Base-by-base conservation (phyloP, 176 grass and related monocot genomes). In the Oryza meridionalis region DNA sequence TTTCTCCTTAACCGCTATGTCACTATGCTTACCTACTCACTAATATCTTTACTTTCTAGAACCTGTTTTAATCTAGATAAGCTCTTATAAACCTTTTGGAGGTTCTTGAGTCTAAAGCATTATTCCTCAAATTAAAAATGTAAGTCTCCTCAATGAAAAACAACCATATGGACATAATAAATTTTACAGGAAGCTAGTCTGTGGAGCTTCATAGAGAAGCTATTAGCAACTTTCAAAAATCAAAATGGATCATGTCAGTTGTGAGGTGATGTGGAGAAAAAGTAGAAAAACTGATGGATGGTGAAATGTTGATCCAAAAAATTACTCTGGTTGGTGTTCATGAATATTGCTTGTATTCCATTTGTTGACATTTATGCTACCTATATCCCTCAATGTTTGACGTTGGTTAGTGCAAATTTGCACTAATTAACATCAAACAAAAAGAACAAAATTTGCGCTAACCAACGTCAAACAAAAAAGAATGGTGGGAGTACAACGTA, bases 41-140 rank as follows among this genome's bases (percentile, higher is more conserved):
- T 44, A 76, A 81, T 53, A 14, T 70, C 16, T 81, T 77, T 67
- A 15, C 55, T 16, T 85, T 88, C 55, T 26, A 9, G 33, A 16
- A 45, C 58, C 6, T 35, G 77, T 71, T 31, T 50, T 71, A 76
- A 69, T 63, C 35, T 70, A 40, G 38, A 73, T 51, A 72, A 73
- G 37, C 6, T 25, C 59, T 65, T 84, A 44, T 83, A 62, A 32
- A 15, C 9, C 16, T 72, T 53, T 15, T 16, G 72, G 46, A 9
- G 7, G 16, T 26, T 72, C n/a, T 72, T 26, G 42, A 83, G 38
- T 12, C 24, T 73, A 53, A 73, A 82, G 25, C 24, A 64, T 73
- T 47, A 47, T 10, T 4, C 25, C 31, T 35, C 25, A 2, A 29
- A 25, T 22, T 24, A 25, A 63, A 73, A 33, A 46, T 63, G 7